Evolutionary conservation across 2,329 filamentous ascomycete species (phyloP), one percentile per base, ranked within the genome.

Genomic region (Xylaria digitata): DNA sequence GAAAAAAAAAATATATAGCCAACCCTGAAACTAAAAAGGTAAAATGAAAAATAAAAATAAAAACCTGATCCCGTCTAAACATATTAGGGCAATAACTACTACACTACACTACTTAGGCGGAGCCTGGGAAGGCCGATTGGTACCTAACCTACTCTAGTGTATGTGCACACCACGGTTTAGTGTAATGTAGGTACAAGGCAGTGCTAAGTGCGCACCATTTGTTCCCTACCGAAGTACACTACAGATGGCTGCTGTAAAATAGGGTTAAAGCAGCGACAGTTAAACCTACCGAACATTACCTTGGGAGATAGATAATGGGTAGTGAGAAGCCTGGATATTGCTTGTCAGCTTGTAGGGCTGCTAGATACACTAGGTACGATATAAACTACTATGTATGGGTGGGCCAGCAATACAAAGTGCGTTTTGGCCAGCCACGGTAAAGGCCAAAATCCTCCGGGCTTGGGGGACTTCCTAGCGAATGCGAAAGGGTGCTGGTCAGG

Each of bases 191-290:
- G 17, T 7, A 19, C 9, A n/a, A 46, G 19, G 43, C 43, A 5
- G 43, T n/a, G 15, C 15, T 43, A 17, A 43, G 2, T 43, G n/a
- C n/a, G 40, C 40, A n/a, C 40, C 2, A n/a, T n/a, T 43, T 34
- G 3, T 34, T 34, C 32, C 32, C 32, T 34, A 34, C 7, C 34
- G 34, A 37, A 9, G 34, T 37, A 11, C 34, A 9, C 11, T 13
- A 15, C 13, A 53, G 50, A 23, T 53, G 32, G 9, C n/a, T 21
- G n/a, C 48, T 21, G 48, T 61, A 11, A 55, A 32, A 13, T 26
- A 45, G 43, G 6, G 54, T 60, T 70, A 65, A 70, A 67, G 68
- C 68, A 49, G 68, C 68, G 60, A 63, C 40, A 42, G 26, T 37
- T 54, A 42, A 54, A 19, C 37, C 23, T 32, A 57, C 45, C 37